Evolutionary conservation across 106 monocot species (phyloP), one percentile per base, ranked within the genome.

Genomic region (Dendrobium nobile): DNA sequence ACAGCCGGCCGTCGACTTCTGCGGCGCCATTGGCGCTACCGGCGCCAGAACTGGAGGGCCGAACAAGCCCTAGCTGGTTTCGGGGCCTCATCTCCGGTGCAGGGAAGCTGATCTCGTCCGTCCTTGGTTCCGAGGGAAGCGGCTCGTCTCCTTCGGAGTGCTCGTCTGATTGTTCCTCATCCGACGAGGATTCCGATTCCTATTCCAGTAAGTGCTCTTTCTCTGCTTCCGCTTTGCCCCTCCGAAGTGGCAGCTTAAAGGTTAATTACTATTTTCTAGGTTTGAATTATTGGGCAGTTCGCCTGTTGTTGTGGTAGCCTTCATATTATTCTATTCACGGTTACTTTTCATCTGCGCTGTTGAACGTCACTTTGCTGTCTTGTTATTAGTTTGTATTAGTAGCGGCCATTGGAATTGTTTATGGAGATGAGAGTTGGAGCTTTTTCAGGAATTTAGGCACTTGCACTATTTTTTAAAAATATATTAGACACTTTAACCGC

Each of bases 21-120:
- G 27, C 79, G 9, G 61, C 64, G 13, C 77, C 77, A 59, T 76
- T 77, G 11, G 24, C 81, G 17, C 26, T 40, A 7, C 42, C 54
- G 9, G 41, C 68, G 2, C 9, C 47, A 19, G 26, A 44, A 4
- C 42, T 19, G 17, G 19, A 72, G 51, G 24, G 24, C 48, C 26
- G 45, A 4, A 19, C 28, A 77, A 81, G 55, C 77, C 87, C 83
- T 81, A 81, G 79, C 43, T 92, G 85, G 89, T 64, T 89, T 47
- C 47, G 54, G 9, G 84, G 87, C 64, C 51, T 92, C 54, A 59
- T 92, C 56, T 85, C 87, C 72, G 82, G 87, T 33, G 92, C 92
- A 0, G 87, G 87, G 54, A 89, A 85, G 82, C 79, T 92, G 73
- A 79, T 92, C 55, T 92, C 92, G 19, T 86, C 92, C 40, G 89